Evolutionary conservation across 495 filamentous ascomycete species (phyloP).

Genomic region (Penicillium lagena): DNA sequence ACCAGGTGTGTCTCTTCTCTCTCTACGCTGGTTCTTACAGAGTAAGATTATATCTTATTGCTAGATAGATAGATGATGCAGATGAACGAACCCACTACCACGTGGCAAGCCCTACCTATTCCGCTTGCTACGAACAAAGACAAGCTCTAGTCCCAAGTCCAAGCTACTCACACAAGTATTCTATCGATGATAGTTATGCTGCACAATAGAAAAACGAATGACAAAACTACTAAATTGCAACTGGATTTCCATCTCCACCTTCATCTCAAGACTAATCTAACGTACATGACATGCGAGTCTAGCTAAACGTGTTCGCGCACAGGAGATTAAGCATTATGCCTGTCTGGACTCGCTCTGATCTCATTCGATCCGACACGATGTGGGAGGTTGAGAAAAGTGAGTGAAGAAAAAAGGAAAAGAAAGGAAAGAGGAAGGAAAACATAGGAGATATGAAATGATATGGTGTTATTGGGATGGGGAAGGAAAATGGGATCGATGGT

Average conservation of each 20-base stretch:
- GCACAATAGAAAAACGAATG: too few relatives aligned
- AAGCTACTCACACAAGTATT: too few relatives aligned
- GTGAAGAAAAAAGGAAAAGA: not conserved
- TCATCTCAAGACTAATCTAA: too few relatives aligned
- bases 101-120: constrained; percentile 5
- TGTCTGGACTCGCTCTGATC: too few relatives aligned
- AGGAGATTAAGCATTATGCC: not conserved
- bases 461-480: too few relatives aligned
- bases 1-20: too few relatives aligned
- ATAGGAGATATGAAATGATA: not conserved
- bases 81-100: not conserved
- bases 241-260: too few relatives aligned
- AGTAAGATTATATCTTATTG: not conserved
- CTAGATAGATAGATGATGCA: not conserved
- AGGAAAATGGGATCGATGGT: too few relatives aligned
- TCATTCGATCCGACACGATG: not conserved
- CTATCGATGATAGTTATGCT: too few relatives aligned
- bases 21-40: too few relatives aligned
- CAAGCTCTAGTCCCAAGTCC: not conserved
- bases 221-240: not conserved
- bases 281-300: not conserved
- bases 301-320: not conserved
- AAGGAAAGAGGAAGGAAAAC: not conserved
- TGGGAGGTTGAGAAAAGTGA: not conserved
- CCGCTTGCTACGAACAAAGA: too few relatives aligned